phyloP scores from a whole-genome alignment of 306 rosid species.

The Ormosia emarginata region DNA sequence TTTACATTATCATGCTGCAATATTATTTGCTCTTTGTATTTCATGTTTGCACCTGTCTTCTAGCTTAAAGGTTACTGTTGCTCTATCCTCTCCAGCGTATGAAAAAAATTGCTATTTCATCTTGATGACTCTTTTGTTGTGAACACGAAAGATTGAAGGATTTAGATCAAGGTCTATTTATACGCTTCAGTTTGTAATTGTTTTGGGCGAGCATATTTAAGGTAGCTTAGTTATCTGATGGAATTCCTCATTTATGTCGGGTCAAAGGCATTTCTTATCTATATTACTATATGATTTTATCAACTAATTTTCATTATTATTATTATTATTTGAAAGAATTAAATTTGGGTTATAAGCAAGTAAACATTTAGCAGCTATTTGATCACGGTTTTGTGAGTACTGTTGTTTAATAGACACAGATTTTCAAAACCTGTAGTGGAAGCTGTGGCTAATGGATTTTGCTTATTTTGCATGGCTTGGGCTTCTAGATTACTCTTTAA shows the following conservation, averaged over 20 bases:
- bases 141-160: no score
- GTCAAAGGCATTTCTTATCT: background rate
- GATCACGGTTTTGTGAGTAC: background rate
- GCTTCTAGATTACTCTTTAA: background rate
- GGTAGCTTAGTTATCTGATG: background rate
- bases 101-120: slow-evolving; percentile 10
- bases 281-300: background rate
- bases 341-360: background rate
- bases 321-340: background rate
- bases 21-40: background rate
- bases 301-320: background rate
- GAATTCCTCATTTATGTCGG: background rate
- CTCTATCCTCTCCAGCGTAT: background rate
- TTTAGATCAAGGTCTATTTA: no score
- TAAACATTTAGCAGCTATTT: slow-evolving; percentile 7
- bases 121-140: background rate
- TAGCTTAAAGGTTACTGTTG: slow-evolving; percentile 15
- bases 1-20: slow-evolving; percentile 23
- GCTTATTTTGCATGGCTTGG: background rate
- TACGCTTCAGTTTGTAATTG: background rate
- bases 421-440: background rate
- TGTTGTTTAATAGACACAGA: background rate
- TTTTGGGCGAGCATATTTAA: background rate
- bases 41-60: slow-evolving; percentile 8
- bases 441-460: background rate